Conservation (phyloP, 306 rosid species). For the Trifolium fragiferum region DNA sequence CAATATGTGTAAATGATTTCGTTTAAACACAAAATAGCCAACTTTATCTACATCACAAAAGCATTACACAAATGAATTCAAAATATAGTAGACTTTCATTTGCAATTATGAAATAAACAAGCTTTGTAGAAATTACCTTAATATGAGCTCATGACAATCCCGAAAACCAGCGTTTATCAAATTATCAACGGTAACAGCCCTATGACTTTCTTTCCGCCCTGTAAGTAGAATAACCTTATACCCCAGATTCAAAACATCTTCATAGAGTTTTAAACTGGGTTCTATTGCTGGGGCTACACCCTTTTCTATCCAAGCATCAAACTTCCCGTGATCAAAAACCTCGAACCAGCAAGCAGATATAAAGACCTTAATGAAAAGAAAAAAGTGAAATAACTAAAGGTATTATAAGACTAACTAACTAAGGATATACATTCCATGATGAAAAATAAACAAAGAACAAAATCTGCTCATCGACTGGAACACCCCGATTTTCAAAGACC, state of each 20-base stretch:
- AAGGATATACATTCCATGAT: background rate
- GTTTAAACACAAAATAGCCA: constrained; percentile 1
- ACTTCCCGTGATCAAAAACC: constrained; percentile 62
- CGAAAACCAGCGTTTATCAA: constrained; percentile 70
- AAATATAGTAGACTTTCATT: background rate
- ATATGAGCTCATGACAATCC: constrained; percentile 78
- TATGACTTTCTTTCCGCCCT: constrained; percentile 75
- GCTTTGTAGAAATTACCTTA: constrained; percentile 59
- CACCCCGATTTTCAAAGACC: too few relatives aligned
- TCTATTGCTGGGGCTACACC: constrained; percentile 67
- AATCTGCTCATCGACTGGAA: background rate
- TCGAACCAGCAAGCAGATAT: constrained; percentile 59
- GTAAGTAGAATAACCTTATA: constrained; percentile 83
- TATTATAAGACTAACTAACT: background rate
- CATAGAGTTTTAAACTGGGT: constrained; percentile 79
- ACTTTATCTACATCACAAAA: background rate
- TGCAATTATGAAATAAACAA: background rate
- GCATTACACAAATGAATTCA: background rate
- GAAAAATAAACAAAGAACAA: background rate
- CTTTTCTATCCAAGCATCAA: constrained; percentile 76
- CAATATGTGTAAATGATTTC: background rate
- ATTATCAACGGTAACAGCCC: constrained; percentile 69
- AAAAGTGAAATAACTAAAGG: background rate
- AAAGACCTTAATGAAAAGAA: constrained; percentile 9
- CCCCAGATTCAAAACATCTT: constrained; percentile 71